Percentiles rank a stretch among this genome's conserved stretches.
Conservation (phyloP, 2,329 filamentous ascomycete genomes). For the Rhytidhysteron rufulum region DNA sequence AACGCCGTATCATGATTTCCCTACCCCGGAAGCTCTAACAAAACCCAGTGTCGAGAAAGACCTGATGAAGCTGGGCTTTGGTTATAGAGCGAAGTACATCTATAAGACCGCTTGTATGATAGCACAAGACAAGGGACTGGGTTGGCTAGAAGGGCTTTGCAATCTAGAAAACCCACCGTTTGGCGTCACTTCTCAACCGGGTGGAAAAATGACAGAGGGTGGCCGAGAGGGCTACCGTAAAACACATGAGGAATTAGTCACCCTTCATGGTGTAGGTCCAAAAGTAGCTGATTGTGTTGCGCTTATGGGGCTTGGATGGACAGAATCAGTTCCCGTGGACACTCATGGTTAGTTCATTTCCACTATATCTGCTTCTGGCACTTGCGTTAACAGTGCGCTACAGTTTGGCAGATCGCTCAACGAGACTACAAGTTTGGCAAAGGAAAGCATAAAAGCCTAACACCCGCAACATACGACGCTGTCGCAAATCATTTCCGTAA, state of each 20-base stretch:
- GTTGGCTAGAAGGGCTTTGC: conserved; percentile 73
- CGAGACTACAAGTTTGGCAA: conserved; percentile 91
- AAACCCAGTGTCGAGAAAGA: conserved; percentile 72
- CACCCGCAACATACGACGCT: conserved; percentile 82
- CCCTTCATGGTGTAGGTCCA: conserved; percentile 83
- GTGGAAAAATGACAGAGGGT: conserved; percentile 48
- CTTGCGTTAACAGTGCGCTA: too few species aligned
- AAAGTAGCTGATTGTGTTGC: conserved; percentile 98
- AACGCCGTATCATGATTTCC: conserved; percentile 82
- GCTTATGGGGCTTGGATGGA: conserved; percentile 94
- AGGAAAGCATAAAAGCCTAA: conserved; percentile 78
- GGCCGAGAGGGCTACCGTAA: conserved; percentile 65
- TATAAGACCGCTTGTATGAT: conserved; percentile 78
- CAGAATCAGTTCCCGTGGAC: conserved; percentile 90
- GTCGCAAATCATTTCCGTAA: conserved; percentile 85
- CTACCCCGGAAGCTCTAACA: conserved; percentile 68
- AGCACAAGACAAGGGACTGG: conserved; percentile 56
- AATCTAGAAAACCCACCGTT: conserved; percentile 71
- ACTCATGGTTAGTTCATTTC: conserved; percentile 69
- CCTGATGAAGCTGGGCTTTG: conserved; percentile 81
- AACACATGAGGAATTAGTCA: conserved; percentile 76
- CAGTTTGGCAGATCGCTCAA: conserved; percentile 95
- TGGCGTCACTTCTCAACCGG: conserved; percentile 41
- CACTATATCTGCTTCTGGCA: too few species aligned
- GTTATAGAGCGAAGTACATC: conserved; percentile 91